Evolutionary conservation across 1,284 basidiomycete species (phyloP), one percentile per base, ranked within the genome.

Genomic region (Mycocalia duriaeana): DNA sequence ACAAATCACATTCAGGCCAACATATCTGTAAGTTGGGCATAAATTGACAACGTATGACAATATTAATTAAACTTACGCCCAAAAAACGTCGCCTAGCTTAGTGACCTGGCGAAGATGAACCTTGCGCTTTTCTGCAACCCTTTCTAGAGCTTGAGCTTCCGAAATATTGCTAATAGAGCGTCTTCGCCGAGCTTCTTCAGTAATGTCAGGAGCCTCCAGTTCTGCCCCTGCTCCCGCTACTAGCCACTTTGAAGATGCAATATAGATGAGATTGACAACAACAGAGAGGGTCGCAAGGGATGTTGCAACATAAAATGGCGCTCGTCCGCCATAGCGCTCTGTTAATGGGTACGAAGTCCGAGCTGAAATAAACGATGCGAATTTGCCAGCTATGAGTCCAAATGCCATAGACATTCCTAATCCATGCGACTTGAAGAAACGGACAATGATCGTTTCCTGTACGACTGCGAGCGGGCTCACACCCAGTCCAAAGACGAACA

Each of bases 401-500:
- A 91, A 71, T 1, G 87, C 88, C 67, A 91, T 79, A 1, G 85
- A 87, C 4, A 86, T 69, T 4, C 87, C 88, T 2, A 91, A 71
- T n/a, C 86, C 85, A 58, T 82, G 82, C 0, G 80, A 78, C 51
- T 77, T 81, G 68, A 89, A 89, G 66, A 89, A 88, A 18, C 84
- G 83, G 42, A 89, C 85, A 44, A 91, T 85, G 55, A 88, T 88
- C 3, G 82, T 84, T 61, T 88, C 85, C 64, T 87, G 85, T 4
- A 85, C 77, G 5, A 88, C 87, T 3, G 86, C 80, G 8, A 91
- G 70, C 1, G 89, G 89, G 54, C 82, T 85, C 44, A 86, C 72
- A 3, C 87, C 89, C 13, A 90, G 70, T n/a, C 89, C 89, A 55
- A 88, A 89, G 37, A 89, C 65, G 55, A 89, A 89, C 57, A 89